Conservation (phyloP, 768 basidiomycete species). For the Paxillus rubicundulus region DNA sequence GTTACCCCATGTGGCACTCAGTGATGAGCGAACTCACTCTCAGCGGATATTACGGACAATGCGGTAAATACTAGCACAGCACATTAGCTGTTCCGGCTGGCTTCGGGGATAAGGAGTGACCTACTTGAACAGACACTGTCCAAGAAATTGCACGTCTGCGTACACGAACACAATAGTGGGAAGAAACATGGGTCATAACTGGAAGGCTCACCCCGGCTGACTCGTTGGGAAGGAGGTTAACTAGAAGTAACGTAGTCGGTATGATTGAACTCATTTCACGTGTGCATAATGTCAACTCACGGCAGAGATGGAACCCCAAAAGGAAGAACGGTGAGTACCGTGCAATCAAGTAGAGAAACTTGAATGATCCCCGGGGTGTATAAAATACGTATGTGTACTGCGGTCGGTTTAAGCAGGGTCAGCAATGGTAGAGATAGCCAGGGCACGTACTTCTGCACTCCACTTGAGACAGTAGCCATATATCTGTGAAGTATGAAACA, state of each 20-base stretch:
- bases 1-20: background rate
- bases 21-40: background rate
- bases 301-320: background rate
- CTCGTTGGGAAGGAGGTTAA: background rate
- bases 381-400: background rate
- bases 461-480: slow-evolving; percentile 2
- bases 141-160: slow-evolving; percentile 2
- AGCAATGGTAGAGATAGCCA: background rate
- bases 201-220: background rate
- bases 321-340: slow-evolving; percentile 5
- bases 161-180: background rate
- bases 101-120: background rate
- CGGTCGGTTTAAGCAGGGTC: background rate
- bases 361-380: background rate
- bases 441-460: background rate
- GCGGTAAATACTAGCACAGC: background rate
- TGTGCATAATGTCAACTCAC: background rate
- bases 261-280: background rate
- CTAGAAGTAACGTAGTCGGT: background rate
- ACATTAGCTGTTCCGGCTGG: background rate
- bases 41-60: background rate
- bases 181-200: background rate
- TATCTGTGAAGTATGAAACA: background rate
- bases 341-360: slow-evolving; percentile 1
- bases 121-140: slow-evolving; percentile 2